Base-by-base conservation (phyloP, 202 grass and related monocot genomes). In the Dendrocalamus latiflorus region DNA sequence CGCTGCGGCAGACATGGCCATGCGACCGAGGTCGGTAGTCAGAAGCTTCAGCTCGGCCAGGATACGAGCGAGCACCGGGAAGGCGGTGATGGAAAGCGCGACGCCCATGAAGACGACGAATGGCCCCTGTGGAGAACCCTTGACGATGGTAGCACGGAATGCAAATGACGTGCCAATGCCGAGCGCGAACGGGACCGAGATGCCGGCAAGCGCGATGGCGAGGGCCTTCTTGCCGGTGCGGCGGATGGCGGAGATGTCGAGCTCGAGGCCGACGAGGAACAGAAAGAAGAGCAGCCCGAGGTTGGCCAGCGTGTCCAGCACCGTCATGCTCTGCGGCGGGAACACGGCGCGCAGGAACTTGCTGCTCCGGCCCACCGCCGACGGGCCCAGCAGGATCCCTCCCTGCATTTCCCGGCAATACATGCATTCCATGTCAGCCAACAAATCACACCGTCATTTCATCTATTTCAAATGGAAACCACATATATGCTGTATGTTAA, bases 101-200 rank as follows among this genome's bases (percentile, higher is more conserved):
- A 94, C 94, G 14, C 94, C 94, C 88, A 97, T 97, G 90, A 97
- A 97, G 28, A 97, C 90, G 0, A 94, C 84, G 64, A 97, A 85
- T 0, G 94, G 94, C 3, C 16, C 90, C n/a, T 89, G 83, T 0
- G 59, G 86, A 0, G 88, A 28, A 12, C 79, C 90, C 59, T 97
- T 89, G 34, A 86, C 83, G 12, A 97, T 86, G 75, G 94, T 94
- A 1, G 83, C 61, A 0, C 92, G 90, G 84, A 93, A 86, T 4
- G 87, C 88, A 20, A 82, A 82, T 0, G 94, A 97, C 2, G 94
- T 92, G 84, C 92, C 94, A 4, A 97, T 86, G 60, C 92, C 90
- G 0, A 94, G 86, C 12, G 77, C 86, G 75, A 97, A 94, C 5
- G 92, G 94, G 12, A 81, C 59, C 2, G 86, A 87, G 86, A 97